phyloP scores from a whole-genome alignment of 306 rosid genomes.

The Arachis stenosperma region DNA sequence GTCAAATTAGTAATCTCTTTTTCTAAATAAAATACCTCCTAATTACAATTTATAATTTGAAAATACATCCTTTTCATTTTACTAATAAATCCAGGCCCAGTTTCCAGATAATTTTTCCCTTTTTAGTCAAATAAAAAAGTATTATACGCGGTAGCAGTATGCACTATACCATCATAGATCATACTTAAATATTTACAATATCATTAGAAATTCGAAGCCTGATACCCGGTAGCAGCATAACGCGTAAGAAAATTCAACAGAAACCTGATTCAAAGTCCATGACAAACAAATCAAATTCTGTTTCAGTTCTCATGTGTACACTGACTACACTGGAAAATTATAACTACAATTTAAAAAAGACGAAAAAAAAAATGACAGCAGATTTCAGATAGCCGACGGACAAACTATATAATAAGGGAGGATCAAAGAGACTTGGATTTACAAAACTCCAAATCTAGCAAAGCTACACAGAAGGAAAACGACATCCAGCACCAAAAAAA shows the following conservation, averaged over 20 bases:
- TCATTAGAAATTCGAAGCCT: background rate
- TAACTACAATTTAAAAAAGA: constrained; percentile 31
- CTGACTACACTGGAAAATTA: constrained; percentile 30
- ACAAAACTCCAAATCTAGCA: constrained; percentile 59
- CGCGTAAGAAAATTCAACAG: background rate
- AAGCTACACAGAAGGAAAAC: constrained; percentile 48
- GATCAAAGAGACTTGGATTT: constrained; percentile 51
- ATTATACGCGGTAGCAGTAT: background rate
- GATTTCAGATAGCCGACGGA: constrained; percentile 18
- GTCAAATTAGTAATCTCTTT: too few species aligned
- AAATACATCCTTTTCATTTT: too few species aligned
- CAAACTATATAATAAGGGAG: constrained; percentile 38
- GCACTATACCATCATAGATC: background rate
- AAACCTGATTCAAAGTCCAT: constrained; percentile 26
- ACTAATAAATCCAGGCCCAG: too few species aligned
- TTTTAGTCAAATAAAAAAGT: too few species aligned
- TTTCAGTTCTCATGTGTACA: constrained; percentile 6
- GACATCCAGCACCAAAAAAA: constrained; percentile 46
- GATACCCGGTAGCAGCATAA: constrained; percentile 2
- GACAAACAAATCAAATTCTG: constrained; percentile 14
- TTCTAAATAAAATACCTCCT: too few species aligned
- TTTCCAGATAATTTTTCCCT: too few species aligned
- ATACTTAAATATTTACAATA: background rate
- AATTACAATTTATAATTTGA: too few species aligned
- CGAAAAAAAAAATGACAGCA: constrained; percentile 7